Percentiles rank a stretch among this genome's conserved stretches.
phyloP scores from a whole-genome alignment of 2,329 filamentous ascomycete species.

The Cytospora mali region DNA sequence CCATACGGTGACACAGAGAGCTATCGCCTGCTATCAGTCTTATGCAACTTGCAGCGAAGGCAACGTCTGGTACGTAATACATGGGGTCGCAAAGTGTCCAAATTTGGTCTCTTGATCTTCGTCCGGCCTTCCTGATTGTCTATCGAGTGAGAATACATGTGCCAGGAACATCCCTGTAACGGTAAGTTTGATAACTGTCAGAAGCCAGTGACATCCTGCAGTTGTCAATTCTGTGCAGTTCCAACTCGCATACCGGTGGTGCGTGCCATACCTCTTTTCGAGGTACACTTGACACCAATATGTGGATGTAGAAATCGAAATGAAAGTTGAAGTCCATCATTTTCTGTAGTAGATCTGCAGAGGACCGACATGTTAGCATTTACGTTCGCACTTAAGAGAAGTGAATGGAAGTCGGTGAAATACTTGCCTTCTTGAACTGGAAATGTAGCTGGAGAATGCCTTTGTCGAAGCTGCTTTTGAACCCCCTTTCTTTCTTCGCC shows the following conservation, averaged over 20 bases:
- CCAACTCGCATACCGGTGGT: neutral
- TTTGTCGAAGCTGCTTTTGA: constrained; percentile 97
- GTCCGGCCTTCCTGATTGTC: neutral
- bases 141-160: constrained; percentile 4
- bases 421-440: constrained; percentile 90
- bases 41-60: constrained; percentile 7
- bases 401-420: constrained; percentile 28
- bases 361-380: constrained; percentile 28
- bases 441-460: constrained; percentile 96
- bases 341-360: constrained; percentile 60
- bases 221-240: neutral
- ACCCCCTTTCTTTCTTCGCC: constrained; percentile 90
- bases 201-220: constrained; percentile 1
- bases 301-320: neutral
- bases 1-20: constrained; percentile 14
- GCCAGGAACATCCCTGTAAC: constrained; percentile 11
- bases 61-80: constrained; percentile 18
- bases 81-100: constrained; percentile 11
- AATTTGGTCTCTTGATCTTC: constrained; percentile 7
- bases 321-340: constrained; percentile 36
- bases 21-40: constrained; percentile 19
- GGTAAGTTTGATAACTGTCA: constrained; percentile 6
- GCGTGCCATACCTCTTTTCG: constrained; percentile 1
- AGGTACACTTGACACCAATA: neutral
- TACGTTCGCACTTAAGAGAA: neutral